phyloP scores from a whole-genome alignment of 768 basidiomycete species.

The Boletellus ananiceps region DNA sequence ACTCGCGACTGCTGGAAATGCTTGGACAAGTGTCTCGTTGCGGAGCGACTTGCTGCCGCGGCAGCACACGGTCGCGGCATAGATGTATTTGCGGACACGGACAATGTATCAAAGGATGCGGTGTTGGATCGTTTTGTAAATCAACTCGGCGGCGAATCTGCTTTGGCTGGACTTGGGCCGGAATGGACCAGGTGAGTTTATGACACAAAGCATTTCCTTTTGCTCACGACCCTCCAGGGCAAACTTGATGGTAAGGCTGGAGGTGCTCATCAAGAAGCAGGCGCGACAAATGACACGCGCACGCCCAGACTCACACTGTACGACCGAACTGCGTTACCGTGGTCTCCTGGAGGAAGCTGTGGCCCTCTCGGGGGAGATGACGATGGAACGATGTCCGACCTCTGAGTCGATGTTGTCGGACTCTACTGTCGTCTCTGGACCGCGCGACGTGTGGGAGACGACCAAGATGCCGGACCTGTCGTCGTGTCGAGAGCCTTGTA shows the following conservation, averaged over 20 bases:
- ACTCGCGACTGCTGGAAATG: conserved; percentile 74
- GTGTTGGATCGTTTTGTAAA: conserved; percentile 60
- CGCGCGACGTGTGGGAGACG: conserved; percentile 36
- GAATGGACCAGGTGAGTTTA: conserved; percentile 54
- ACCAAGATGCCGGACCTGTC: conserved; percentile 41
- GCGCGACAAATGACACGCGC: conserved; percentile 5
- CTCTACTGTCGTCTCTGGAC: conserved; percentile 34
- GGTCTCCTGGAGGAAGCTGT: conserved; percentile 36
- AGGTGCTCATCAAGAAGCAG: conserved; percentile 29
- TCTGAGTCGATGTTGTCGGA: conserved; percentile 14
- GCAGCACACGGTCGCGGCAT: conserved; percentile 23
- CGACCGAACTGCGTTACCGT: conserved; percentile 50
- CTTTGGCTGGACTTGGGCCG: conserved; percentile 39
- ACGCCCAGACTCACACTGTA: background rate
- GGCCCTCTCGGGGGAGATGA: conserved; percentile 17
- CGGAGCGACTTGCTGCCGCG: conserved; percentile 54
- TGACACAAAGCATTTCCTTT: background rate
- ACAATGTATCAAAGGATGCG: conserved; percentile 46
- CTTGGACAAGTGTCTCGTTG: conserved; percentile 75
- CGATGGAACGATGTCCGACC: conserved; percentile 14
- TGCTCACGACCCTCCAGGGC: conserved; percentile 12
- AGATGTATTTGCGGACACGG: conserved; percentile 46
- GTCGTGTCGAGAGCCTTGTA: conserved; percentile 34
- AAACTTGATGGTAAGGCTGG: conserved; percentile 28
- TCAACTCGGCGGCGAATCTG: conserved; percentile 43